Evolutionary conservation across 306 rosid species (phyloP).

Genomic region (Malus asiatica): DNA sequence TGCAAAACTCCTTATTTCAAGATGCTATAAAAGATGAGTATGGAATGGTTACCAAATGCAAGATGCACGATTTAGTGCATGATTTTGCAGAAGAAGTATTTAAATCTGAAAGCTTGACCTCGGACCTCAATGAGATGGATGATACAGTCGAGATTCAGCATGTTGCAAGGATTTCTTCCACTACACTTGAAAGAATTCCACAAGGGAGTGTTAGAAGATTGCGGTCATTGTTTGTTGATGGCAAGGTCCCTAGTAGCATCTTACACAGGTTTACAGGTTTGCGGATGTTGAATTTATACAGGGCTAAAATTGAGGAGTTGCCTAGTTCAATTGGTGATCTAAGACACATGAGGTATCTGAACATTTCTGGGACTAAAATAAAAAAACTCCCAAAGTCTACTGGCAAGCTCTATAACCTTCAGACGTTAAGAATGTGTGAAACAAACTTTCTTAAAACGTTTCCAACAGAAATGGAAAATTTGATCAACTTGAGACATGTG

Average conservation of each 20-base stretch:
- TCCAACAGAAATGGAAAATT: neutral
- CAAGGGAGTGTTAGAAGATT: too few species aligned
- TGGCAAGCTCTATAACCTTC: neutral
- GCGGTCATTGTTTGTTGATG: too few species aligned
- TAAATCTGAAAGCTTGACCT: too few species aligned
- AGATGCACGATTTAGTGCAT: too few species aligned
- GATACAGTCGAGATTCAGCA: too few species aligned
- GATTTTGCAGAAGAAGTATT: too few species aligned
- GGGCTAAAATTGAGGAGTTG: neutral
- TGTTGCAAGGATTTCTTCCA: too few species aligned
- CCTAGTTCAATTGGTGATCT: neutral
- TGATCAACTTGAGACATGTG: slow-evolving; percentile 1
- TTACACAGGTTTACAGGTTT: neutral
- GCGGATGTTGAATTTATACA: neutral
- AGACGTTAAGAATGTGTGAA: neutral
- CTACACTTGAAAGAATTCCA: too few species aligned
- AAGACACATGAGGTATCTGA: neutral
- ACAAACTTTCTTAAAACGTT: neutral
- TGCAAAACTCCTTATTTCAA: too few species aligned
- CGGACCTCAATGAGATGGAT: too few species aligned
- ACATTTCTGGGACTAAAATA: neutral
- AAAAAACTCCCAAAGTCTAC: neutral
- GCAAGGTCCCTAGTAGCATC: neutral
- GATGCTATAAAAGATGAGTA: too few species aligned
- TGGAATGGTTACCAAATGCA: too few species aligned